Evolutionary conservation across 768 basidiomycete genomes (phyloP).

Genomic region (Hypsizygus marmoreus): DNA sequence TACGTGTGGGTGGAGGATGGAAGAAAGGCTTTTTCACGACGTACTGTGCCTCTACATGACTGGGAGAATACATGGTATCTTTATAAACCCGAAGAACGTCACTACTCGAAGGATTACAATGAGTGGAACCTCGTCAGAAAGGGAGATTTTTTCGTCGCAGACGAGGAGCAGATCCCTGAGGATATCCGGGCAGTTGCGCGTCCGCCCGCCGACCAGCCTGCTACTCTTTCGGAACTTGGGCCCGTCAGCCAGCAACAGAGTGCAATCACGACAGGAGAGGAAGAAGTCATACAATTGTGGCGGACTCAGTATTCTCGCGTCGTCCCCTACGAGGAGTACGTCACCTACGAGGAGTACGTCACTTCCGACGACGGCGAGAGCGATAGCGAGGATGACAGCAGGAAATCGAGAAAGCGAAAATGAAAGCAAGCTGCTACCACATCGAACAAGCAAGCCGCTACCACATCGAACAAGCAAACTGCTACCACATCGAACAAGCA

Average conservation of each 20-base stretch:
- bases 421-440: neutral
- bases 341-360: neutral
- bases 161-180: neutral
- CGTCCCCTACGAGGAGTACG: neutral
- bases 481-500: neutral
- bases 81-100: slow-evolving; percentile 1
- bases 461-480: too few relatives aligned
- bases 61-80: neutral
- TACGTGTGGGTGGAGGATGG: neutral
- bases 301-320: neutral
- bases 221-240: neutral
- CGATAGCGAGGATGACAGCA: neutral
- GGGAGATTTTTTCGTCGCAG: neutral
- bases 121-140: slow-evolving; percentile 8
- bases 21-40: neutral
- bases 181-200: neutral
- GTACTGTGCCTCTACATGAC: neutral
- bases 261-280: neutral
- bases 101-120: neutral
- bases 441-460: too few relatives aligned
- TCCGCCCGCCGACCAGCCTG: neutral
- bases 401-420: neutral
- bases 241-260: neutral
- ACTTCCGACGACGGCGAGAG: neutral
- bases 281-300: neutral